These are phyloP conservation scores for Chlamydomonas urium DNA, from an alignment of 139 green algal genomes.

Conservation along the genomic window DNA sequence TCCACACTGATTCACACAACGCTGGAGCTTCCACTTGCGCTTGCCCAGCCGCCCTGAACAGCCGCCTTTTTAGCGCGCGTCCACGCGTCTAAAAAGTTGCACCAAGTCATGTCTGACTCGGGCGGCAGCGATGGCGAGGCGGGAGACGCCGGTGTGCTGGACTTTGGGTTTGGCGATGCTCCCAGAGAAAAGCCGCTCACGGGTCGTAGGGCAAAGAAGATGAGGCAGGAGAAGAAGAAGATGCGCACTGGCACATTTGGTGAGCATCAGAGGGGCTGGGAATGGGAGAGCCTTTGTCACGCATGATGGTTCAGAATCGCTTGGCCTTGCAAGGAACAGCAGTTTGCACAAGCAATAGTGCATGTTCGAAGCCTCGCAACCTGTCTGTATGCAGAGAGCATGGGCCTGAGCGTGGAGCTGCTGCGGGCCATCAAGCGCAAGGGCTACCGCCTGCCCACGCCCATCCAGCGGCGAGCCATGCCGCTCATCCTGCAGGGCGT, in stretches of 20 bases:
- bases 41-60: no score
- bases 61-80: no score
- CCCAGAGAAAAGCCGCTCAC: conserved; percentile 24
- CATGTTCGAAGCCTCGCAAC: not conserved
- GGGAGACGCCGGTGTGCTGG: no score
- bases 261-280: not conserved
- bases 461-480: conserved; percentile 89
- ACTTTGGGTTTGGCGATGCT: no score
- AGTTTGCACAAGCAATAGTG: not conserved
- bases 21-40: no score
- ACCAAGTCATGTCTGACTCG: no score
- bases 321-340: not conserved
- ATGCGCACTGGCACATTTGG: conserved; percentile 28
- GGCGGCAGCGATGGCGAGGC: no score
- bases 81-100: no score
- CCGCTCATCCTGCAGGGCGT: conserved; percentile 78
- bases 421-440: conserved; percentile 82
- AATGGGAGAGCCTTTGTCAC: not conserved
- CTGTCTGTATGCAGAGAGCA: conserved; percentile 63
- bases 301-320: not conserved
- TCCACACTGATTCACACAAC: no score
- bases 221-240: conserved; percentile 37
- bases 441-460: conserved; percentile 92
- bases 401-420: conserved; percentile 70
- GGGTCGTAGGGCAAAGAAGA: conserved; percentile 19